A percentile compares a stretch with the other conserved stretches of the same genome.
phyloP scores from a whole-genome alignment of 2,329 filamentous ascomycete species.

The Diplocarpon rosae region DNA sequence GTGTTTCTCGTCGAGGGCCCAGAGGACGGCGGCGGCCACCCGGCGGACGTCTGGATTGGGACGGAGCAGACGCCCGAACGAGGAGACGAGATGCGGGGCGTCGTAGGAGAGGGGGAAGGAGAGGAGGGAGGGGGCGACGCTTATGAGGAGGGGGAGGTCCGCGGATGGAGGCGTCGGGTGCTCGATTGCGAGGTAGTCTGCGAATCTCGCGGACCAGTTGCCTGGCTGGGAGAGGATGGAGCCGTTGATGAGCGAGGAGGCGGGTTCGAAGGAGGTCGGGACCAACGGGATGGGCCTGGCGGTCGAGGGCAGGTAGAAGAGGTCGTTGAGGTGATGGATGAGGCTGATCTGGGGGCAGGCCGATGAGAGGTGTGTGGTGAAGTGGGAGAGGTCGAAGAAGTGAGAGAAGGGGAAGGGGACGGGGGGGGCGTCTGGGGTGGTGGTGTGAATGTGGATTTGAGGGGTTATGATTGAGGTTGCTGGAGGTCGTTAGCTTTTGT shows the following conservation, averaged over 20 bases:
- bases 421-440: slow-evolving; percentile 2
- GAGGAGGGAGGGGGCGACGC: slow-evolving; percentile 7
- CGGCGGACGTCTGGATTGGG: slow-evolving; percentile 5
- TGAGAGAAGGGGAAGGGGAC: slow-evolving; percentile 14
- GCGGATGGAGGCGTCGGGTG: slow-evolving; percentile 2
- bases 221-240: slow-evolving; percentile 5
- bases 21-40: slow-evolving; percentile 26
- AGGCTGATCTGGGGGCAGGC: slow-evolving; percentile 11
- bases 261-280: background rate
- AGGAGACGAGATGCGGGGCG: slow-evolving; percentile 21
- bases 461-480: slow-evolving; percentile 31
- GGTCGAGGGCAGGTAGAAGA: slow-evolving; percentile 8
- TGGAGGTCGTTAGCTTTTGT: background rate
- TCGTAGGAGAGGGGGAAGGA: slow-evolving; percentile 28
- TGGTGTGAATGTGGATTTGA: slow-evolving; percentile 8
- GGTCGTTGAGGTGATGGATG: slow-evolving; percentile 9
- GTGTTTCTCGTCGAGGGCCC: slow-evolving; percentile 22
- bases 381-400: slow-evolving; percentile 15
- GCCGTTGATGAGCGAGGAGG: slow-evolving; percentile 1
- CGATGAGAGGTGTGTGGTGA: slow-evolving; percentile 7
- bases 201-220: slow-evolving; percentile 5
- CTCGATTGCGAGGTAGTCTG: slow-evolving; percentile 3
- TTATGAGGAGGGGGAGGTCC: slow-evolving; percentile 7
- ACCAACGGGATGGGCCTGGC: slow-evolving; percentile 1
- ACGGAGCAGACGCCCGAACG: slow-evolving; percentile 31